Evolutionary conservation across 768 basidiomycete species (phyloP), one percentile per base, ranked within the genome.

Genomic region (Phylloporus rhodoxanthus): DNA sequence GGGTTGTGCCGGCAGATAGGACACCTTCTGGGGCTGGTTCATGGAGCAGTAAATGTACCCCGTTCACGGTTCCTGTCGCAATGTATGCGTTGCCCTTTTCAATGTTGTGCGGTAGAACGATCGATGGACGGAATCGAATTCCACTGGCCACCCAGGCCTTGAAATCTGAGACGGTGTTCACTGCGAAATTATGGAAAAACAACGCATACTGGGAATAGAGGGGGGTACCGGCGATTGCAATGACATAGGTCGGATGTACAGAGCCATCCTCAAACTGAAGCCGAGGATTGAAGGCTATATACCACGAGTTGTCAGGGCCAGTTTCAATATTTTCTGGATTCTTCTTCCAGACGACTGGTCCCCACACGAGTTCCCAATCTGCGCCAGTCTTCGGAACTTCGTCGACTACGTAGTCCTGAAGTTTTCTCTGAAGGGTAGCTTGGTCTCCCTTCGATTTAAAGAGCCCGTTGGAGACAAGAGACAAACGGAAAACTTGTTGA

Each of bases 201-300:
- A 51, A 46, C 2, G 28, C 29, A 20, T 48, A 45, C 1, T 2
- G 5, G 1, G 51, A 45, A 11, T 13, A n/a, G 28, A n/a, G 5
- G 8, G 46, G 42, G 8, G 51, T 55, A 23, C 47, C 47, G 17
- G 51, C 51, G 38, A 53, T 32, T 25, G 47, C 47, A n/a, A 55
- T 20, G 14, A 46, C 51, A 38, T 45, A 52, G 23, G 51, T 43
- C 15, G 43, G 43, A 14, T 44, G 43, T 7, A 21, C 32, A 8
- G 13, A 25, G 5, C 42, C 39, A 14, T 55, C 38, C 25, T 48
- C 39, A 21, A 34, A 53, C 28, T n/a, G 1, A 20, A 53, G 29
- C 2, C 26, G 9, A 0, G 51, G 47, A 29, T 49, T 37, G 30
- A 30, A 34, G 14, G 47, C 54, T 21, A 55, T 23, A 10, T 34